A percentile compares a stretch with the other conserved stretches of the same genome.
These are phyloP conservation scores for Polytrichum formosum DNA, from an alignment of 225 moss, liverwort and hornwort genomes.

Conservation along the genomic window DNA sequence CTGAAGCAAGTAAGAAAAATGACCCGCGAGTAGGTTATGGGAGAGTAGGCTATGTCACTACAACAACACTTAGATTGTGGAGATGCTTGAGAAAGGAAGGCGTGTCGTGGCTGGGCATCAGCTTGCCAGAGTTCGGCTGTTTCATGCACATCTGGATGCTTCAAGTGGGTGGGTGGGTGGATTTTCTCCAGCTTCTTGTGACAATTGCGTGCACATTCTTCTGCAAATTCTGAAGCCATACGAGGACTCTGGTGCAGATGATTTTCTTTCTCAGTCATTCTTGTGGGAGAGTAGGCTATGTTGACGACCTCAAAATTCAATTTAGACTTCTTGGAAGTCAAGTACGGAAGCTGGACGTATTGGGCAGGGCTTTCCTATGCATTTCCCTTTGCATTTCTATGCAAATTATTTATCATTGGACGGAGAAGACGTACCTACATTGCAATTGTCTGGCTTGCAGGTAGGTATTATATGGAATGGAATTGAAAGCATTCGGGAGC, in stretches of 20 bases:
- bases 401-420: neutral
- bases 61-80: too few species aligned
- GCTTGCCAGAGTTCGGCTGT: conserved; percentile 62
- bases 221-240: neutral
- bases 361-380: too few species aligned
- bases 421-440: too few species aligned
- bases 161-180: conserved; percentile 58
- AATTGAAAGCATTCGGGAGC: conserved; percentile 83
- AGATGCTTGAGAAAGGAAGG: too few species aligned
- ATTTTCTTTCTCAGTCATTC: neutral
- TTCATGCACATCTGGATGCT: conserved; percentile 40
- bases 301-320: neutral
- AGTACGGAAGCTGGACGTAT: neutral
- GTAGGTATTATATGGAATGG: conserved; percentile 85
- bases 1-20: too few species aligned
- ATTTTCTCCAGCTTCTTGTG: too few species aligned
- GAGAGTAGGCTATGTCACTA: too few species aligned
- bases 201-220: too few species aligned
- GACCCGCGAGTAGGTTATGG: too few species aligned
- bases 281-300: neutral
- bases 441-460: conserved; percentile 33
- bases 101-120: conserved; percentile 70
- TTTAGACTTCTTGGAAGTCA: neutral
- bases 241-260: neutral
- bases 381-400: neutral